These are phyloP conservation scores for Alternaria gaisen DNA, from an alignment of 2,329 filamentous ascomycete species.

Conservation along the genomic window DNA sequence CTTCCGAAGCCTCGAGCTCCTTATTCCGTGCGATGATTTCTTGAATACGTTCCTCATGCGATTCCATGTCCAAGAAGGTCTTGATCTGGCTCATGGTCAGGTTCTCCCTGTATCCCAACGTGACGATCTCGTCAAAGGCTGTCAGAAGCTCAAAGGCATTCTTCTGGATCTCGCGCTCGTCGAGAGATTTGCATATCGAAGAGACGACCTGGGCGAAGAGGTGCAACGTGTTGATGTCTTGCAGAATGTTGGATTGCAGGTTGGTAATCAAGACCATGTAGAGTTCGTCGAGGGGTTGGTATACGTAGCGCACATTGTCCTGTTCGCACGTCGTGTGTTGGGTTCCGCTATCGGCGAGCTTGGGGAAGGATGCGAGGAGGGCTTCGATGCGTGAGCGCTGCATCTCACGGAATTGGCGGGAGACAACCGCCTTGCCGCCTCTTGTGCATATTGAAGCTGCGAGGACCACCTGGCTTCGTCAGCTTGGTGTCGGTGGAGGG, in stretches of 20 bases:
- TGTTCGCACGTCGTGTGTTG: slow-evolving; percentile 99
- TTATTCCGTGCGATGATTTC: slow-evolving; percentile 82
- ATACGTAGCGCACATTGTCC: slow-evolving; percentile 99
- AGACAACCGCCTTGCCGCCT: slow-evolving; percentile 97
- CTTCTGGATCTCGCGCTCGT: slow-evolving; percentile 92
- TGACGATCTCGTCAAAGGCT: slow-evolving; percentile 97
- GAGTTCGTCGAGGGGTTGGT: slow-evolving; percentile 97
- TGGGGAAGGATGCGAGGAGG: slow-evolving; percentile 94
- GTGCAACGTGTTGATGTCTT: slow-evolving; percentile 98
- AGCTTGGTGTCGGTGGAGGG: slow-evolving; percentile 25
- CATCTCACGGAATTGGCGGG: slow-evolving; percentile 97
- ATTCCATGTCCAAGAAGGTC: slow-evolving; percentile 99
- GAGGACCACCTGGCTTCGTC: slow-evolving; percentile 80
- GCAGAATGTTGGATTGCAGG: slow-evolving; percentile 97
- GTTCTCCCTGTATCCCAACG: slow-evolving; percentile 94
- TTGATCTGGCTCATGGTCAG: slow-evolving; percentile 96
- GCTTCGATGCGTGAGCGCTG: slow-evolving; percentile 95
- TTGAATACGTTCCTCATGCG: slow-evolving; percentile 97
- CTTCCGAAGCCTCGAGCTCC: slow-evolving; percentile 96
- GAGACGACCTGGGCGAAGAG: slow-evolving; percentile 97
- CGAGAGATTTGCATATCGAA: slow-evolving; percentile 93
- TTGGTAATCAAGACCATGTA: slow-evolving; percentile 99
- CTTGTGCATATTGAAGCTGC: slow-evolving; percentile 98
- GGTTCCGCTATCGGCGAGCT: slow-evolving; percentile 92
- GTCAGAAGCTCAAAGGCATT: slow-evolving; percentile 97